These are phyloP conservation scores for Scortechinia acanthostroma DNA, from an alignment of 2,329 filamentous ascomycete species.

Conservation along the genomic window DNA sequence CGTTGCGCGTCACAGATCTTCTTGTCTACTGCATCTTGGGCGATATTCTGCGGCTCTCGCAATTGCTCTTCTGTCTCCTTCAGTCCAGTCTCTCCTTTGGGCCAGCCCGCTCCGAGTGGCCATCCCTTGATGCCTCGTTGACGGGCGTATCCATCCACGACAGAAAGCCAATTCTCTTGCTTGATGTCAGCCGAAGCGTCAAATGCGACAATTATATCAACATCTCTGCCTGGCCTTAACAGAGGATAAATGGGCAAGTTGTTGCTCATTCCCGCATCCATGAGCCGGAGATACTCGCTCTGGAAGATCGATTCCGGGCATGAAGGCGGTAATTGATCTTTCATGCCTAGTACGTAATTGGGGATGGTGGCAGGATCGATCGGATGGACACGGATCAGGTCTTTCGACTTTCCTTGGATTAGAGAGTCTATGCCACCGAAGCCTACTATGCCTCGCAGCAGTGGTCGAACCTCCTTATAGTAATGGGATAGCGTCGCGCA, in stretches of 20 bases:
- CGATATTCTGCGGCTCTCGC: not conserved
- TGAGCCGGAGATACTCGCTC: constrained; percentile 3
- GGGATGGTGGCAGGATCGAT: constrained; percentile 61
- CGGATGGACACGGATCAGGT: constrained; percentile 58
- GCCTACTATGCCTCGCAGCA: constrained; percentile 45
- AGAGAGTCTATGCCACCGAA: constrained; percentile 52
- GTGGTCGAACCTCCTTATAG: constrained; percentile 58
- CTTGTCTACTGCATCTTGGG: not conserved
- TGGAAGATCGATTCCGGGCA: constrained; percentile 27
- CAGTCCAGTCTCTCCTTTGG: constrained; percentile 36
- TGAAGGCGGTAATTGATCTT: constrained; percentile 41
- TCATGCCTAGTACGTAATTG: constrained; percentile 55
- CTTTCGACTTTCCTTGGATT: constrained; percentile 51
- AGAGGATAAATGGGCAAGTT: constrained; percentile 6
- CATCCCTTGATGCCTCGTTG: constrained; percentile 62
- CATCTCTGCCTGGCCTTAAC: constrained; percentile 3
- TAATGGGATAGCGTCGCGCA: constrained; percentile 65
- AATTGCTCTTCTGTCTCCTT: constrained; percentile 20
- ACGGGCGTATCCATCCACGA: constrained; percentile 58
- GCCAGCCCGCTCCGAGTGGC: constrained; percentile 63
- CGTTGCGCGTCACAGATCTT: not conserved
- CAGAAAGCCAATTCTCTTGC: constrained; percentile 52
- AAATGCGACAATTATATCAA: constrained; percentile 5
- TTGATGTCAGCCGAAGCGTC: constrained; percentile 6
- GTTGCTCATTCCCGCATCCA: constrained; percentile 7